Base-by-base conservation (phyloP, 345 rosid genomes). In the Murraya koenigii region DNA sequence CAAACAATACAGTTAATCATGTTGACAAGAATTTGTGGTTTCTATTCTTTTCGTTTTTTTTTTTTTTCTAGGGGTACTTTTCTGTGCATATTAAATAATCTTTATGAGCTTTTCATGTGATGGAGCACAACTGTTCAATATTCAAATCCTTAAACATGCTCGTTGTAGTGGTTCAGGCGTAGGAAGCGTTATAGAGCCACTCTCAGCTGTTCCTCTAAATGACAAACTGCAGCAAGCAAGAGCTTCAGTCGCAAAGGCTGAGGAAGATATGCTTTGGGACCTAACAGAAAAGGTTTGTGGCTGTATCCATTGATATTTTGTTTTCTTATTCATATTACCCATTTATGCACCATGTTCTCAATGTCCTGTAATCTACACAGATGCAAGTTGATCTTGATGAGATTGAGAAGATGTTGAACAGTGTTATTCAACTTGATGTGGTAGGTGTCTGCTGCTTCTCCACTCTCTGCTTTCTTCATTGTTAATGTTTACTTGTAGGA, bases 141-240 rank as follows among this genome's bases (percentile, higher is more conserved):
- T 68, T 68, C 30, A 1, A 75, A 63, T 80, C 63, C 84, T 84
- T 79, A 90, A 83, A 82, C 87, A 72, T 84, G 66, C 56, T 81
- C 80, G 72, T 52, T 85, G 79, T 85, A 95, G 99, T 89, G 90
- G 88, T 85, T 90, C 99, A 88, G 92, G 97, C 71, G 80, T 72
- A 74, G 92, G 89, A 86, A 88, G 87, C 82, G 83, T 87, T 74
- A 56, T 91, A 17, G 97, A 95, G 89, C 99, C 99, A 78, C 84
- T 95, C 36, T 78, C 85, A 60, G 99, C 96, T 6, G 92, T 92
- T 77, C 87, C 94, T 80, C 82, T 93, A 77, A 93, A 95, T 74
- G 99, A 92, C 76, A 98, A 95, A 77, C 82, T 95, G 82, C 91
- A 92, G 83, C 86, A 78, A 78, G 96, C 94, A 26, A 91, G 94